Percentiles rank a stretch among this genome's conserved stretches.
Conservation (phyloP, 805 yeast species). For the Lachancea nothofagi region DNA sequence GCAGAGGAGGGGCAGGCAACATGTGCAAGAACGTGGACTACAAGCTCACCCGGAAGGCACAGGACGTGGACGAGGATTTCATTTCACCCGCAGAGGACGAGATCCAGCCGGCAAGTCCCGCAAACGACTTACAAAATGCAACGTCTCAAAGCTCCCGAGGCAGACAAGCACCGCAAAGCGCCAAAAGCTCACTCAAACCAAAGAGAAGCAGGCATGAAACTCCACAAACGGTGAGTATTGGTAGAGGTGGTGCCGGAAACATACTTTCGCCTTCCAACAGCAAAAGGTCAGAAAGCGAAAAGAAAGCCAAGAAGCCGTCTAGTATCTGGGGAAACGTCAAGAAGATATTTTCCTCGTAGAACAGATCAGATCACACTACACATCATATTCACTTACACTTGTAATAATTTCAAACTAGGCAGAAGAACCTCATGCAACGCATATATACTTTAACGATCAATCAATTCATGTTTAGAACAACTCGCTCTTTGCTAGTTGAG, state of each 20-base stretch:
- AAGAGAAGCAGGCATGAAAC: conserved; percentile 14
- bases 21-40: conserved; percentile 61
- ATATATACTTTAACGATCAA: too few relatives aligned
- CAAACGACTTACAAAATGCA: conserved; percentile 6
- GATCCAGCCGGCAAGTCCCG: neutral
- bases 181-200: conserved; percentile 2
- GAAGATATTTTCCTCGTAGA: conserved; percentile 15
- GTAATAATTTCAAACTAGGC: too few relatives aligned
- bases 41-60: conserved; percentile 52
- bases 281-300: conserved; percentile 11
- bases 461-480: too few relatives aligned
- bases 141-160: conserved; percentile 13
- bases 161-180: neutral
- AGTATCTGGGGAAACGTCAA: conserved; percentile 18
- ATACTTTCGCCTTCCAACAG: conserved; percentile 26
- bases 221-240: conserved; percentile 25
- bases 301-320: conserved; percentile 7
- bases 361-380: too few relatives aligned
- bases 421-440: too few relatives aligned
- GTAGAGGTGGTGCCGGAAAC: conserved; percentile 35
- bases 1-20: conserved; percentile 77
- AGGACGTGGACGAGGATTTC: conserved; percentile 48
- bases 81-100: conserved; percentile 27
- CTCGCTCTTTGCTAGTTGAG: too few relatives aligned
- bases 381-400: too few relatives aligned